Percentiles rank a stretch among this genome's conserved stretches.
Conservation (phyloP, 2,329 filamentous ascomycete genomes). For the Cladophialophora immunda region DNA sequence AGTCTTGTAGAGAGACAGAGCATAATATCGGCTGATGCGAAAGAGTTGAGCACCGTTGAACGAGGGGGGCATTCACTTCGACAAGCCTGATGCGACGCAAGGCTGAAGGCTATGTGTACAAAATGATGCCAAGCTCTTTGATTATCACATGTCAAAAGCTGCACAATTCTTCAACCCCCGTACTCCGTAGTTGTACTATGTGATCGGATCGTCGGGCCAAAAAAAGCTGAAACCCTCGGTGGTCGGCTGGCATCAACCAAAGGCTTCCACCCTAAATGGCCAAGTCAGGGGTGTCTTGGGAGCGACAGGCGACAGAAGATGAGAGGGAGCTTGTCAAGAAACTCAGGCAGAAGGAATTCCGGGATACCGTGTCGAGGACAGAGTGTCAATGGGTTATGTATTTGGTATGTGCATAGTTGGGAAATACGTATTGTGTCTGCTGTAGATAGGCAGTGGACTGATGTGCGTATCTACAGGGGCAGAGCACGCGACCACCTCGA, state of each 20-base stretch:
- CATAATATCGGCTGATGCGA: neutral
- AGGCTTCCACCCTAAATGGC: neutral
- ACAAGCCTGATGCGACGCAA: neutral
- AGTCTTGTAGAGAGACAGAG: neutral
- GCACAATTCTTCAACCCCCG: neutral
- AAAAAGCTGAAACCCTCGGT: neutral
- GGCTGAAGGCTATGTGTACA: slow-evolving; percentile 2
- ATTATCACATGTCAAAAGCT: slow-evolving; percentile 30
- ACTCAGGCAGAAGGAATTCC: neutral
- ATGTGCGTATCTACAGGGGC: neutral
- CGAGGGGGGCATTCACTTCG: neutral
- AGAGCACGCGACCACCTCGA: slow-evolving; percentile 7
- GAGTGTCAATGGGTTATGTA: neutral
- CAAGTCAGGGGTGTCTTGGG: neutral
- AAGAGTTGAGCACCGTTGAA: neutral
- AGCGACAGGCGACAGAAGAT: neutral
- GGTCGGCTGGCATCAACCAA: neutral
- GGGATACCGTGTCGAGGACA: neutral
- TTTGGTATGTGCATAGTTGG: neutral
- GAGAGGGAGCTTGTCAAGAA: neutral
- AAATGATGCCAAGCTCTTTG: neutral
- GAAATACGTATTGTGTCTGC: no score
- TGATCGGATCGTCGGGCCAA: slow-evolving; percentile 1
- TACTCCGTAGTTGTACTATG: neutral
- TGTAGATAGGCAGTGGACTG: neutral